Evolutionary conservation across 1,284 basidiomycete species (phyloP).

Genomic region (Cutaneotrichosporon dermatis): DNA sequence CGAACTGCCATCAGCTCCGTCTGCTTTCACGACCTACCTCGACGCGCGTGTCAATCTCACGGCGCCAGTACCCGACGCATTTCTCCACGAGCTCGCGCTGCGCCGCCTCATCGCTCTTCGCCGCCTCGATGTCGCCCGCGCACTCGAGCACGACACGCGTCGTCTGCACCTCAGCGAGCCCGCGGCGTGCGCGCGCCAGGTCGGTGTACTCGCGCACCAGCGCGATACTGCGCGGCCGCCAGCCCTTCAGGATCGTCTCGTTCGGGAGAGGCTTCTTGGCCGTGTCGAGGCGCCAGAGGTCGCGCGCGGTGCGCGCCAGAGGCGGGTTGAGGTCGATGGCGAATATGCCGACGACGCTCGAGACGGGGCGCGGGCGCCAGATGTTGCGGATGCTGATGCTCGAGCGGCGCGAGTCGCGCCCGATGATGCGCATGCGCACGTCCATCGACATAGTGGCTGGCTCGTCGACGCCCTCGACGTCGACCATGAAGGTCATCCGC

Average conservation of each 20-base stretch:
- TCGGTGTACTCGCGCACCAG: slow-evolving; percentile 78
- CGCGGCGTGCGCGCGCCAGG: slow-evolving; percentile 63
- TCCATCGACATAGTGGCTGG: slow-evolving; percentile 84
- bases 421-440: slow-evolving; percentile 76
- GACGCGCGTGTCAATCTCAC: slow-evolving; percentile 67
- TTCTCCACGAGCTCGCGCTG: slow-evolving; percentile 60
- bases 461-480: slow-evolving; percentile 75
- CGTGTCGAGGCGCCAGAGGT: slow-evolving; percentile 92
- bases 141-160: slow-evolving; percentile 69
- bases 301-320: slow-evolving; percentile 75
- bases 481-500: slow-evolving; percentile 70
- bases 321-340: slow-evolving; percentile 75
- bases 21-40: slow-evolving; percentile 55
- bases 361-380: slow-evolving; percentile 55
- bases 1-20: slow-evolving; percentile 19
- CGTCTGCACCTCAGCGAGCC: slow-evolving; percentile 82
- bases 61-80: slow-evolving; percentile 73
- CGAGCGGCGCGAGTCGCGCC: slow-evolving; percentile 67
- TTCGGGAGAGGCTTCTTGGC: slow-evolving; percentile 88
- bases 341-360: slow-evolving; percentile 60
- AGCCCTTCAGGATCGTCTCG: slow-evolving; percentile 72
- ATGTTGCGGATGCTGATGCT: slow-evolving; percentile 65
- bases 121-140: slow-evolving; percentile 9
- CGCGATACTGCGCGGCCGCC: slow-evolving; percentile 82
- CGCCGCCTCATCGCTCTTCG: slow-evolving; percentile 57